phyloP scores from a whole-genome alignment of 1,139 yeast genomes.

The Arxiozyma slooffiae region DNA sequence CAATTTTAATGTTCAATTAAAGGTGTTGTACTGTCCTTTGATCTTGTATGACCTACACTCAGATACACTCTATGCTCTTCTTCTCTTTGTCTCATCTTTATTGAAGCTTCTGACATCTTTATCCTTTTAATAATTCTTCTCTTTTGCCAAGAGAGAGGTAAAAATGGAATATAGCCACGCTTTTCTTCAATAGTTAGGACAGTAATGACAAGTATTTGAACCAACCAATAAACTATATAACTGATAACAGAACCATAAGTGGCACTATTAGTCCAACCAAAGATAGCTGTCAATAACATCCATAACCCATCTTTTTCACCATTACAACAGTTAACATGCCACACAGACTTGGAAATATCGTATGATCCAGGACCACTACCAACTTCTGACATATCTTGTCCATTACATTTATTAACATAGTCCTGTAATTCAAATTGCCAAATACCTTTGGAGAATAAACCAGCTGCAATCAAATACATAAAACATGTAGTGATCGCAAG shows the following conservation, averaged over 20 bases:
- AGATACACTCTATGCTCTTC: neutral
- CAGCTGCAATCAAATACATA: slow-evolving; percentile 79
- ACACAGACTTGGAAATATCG: slow-evolving; percentile 64
- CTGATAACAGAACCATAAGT: slow-evolving; percentile 84
- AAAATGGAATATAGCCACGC: slow-evolving; percentile 47
- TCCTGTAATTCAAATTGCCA: slow-evolving; percentile 79
- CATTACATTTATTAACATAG: slow-evolving; percentile 58
- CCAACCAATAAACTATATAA: slow-evolving; percentile 67
- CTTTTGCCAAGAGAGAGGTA: slow-evolving; percentile 55
- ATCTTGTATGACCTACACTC: slow-evolving; percentile 14
- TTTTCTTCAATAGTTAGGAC: slow-evolving; percentile 50
- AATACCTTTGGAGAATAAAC: slow-evolving; percentile 78
- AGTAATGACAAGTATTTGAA: slow-evolving; percentile 46
- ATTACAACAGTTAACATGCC: slow-evolving; percentile 97
- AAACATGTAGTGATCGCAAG: slow-evolving; percentile 76
- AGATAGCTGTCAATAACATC: slow-evolving; percentile 83
- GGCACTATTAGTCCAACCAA: slow-evolving; percentile 95
- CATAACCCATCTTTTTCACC: slow-evolving; percentile 86
- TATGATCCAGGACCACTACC: slow-evolving; percentile 95
- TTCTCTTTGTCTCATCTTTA: slow-evolving; percentile 11
- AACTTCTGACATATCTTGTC: slow-evolving; percentile 78
- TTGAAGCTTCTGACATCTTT: slow-evolving; percentile 22
- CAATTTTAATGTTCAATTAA: slow-evolving; percentile 9
- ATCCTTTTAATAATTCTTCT: slow-evolving; percentile 45
- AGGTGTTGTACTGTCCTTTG: slow-evolving; percentile 27